Base-by-base conservation (phyloP, 805 yeast genomes). In the Candida boidinii region DNA sequence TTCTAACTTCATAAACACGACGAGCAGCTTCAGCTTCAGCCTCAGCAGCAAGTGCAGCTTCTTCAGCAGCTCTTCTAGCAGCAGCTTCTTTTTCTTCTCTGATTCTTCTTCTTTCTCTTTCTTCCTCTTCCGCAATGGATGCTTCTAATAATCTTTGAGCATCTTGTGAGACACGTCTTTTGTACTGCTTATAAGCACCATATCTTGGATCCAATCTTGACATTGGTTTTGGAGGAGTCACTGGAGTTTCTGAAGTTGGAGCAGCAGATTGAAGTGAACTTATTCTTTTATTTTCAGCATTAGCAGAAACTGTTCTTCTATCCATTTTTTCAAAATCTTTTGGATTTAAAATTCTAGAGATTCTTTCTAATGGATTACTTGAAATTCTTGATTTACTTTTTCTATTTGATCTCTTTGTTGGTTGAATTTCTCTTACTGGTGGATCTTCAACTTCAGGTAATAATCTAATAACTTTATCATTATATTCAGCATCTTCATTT, bases 141-240 rank as follows among this genome's bases (percentile, higher is more conserved):
- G 39, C 35, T 43, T 44, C 35, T 43, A 44, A 34, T 34, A 52
- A 23, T 53, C 62, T 45, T 52, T 57, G 36, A 54, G 70, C 48
- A 56, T 69, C 45, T 59, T 60, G 36, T 58, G 75, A 43, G 52
- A 53, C 37, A 53, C 68, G 46, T 55, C 54, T 53, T 58, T 66
- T 54, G 34, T 54, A 59, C 26, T 48, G 65, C 39, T 70, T 73
- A 45, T 68, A 70, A 4, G 68, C 71, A 22, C 56, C 56, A 64
- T 69, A 70, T 39, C 75, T 60, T 18, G 79, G 79, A 49, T 73
- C 79, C 32, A 73, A 58, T 39, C 68, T 63, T 1, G 78, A 71
- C 12, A 70, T 67, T 6, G 79, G 79, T 38, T 74, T 62, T 37
- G 77, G 65, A 3, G 75, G 68, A n/a, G n/a, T n/a, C n/a, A n/a